Percentiles rank a stretch among this genome's conserved stretches.
phyloP scores from a whole-genome alignment of 306 rosid species.

The Cajanus cajan region DNA sequence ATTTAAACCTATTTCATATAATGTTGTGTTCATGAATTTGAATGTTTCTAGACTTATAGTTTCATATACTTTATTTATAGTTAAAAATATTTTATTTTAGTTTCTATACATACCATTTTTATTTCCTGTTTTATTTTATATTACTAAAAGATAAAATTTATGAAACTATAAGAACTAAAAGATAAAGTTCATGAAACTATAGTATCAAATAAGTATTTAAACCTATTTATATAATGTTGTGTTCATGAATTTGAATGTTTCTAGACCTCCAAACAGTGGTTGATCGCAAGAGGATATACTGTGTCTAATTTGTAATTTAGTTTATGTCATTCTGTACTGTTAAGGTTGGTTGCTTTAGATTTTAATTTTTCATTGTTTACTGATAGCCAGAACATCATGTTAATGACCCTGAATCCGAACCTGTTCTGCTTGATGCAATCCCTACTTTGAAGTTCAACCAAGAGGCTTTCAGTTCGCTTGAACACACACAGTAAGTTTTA shows the following conservation, averaged over 20 bases:
- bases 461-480: constrained; percentile 76
- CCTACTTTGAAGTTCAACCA: constrained; percentile 85
- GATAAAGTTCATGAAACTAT: too few relatives aligned
- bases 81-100: too few relatives aligned
- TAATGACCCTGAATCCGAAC: constrained; percentile 69
- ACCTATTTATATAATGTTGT: not conserved
- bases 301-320: not conserved
- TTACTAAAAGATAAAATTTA: too few relatives aligned
- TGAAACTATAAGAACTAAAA: too few relatives aligned
- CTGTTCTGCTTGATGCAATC: constrained; percentile 80
- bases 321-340: constrained; percentile 16
- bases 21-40: constrained; percentile 1
- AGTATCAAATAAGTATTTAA: too few relatives aligned
- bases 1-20: not conserved
- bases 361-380: constrained; percentile 56
- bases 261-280: not conserved
- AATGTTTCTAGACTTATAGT: not conserved
- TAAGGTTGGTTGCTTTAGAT: constrained; percentile 25
- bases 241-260: constrained; percentile 2
- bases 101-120: too few relatives aligned
- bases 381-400: constrained; percentile 80
- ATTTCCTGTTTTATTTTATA: too few relatives aligned
- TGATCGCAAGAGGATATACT: not conserved
- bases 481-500: constrained; percentile 81
- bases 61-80: too few relatives aligned